A percentile compares a stretch with the other conserved stretches of the same genome.
Conservation (phyloP, 2,329 filamentous ascomycete species). For the Fusarium circinatum region DNA sequence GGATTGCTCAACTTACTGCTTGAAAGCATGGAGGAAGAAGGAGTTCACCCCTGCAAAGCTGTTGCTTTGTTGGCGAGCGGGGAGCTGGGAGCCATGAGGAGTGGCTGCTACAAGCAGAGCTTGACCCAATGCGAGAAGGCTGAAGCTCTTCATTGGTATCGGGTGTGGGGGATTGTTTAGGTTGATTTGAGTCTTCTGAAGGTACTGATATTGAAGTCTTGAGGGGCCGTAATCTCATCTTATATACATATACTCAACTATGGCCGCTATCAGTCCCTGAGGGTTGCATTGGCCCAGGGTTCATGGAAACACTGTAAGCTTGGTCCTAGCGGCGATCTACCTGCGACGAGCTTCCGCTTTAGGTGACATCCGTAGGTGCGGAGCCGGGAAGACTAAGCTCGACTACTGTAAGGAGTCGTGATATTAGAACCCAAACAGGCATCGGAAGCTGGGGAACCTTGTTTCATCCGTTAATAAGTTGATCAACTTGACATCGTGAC, state of each 20-base stretch:
- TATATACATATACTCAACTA: neutral
- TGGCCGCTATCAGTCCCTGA: accelerated
- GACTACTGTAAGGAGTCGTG: too few relatives aligned
- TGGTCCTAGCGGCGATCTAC: neutral
- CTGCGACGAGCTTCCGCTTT: neutral
- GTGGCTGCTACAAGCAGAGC: neutral
- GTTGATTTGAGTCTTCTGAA: accelerated
- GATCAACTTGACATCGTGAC: neutral
- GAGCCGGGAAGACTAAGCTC: neutral
- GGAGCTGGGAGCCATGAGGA: neutral
- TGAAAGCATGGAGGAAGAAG: neutral
- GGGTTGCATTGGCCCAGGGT: neutral
- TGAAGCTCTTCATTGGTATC: neutral
- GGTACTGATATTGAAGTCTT: neutral
- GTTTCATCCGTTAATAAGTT: accelerated
- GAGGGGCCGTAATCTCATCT: neutral
- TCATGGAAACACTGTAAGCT: accelerated
- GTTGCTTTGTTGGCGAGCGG: neutral
- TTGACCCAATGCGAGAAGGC: neutral
- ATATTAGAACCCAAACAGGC: neutral
- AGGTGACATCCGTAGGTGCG: accelerated
- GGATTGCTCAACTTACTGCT: neutral
- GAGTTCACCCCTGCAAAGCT: neutral
- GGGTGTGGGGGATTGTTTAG: too few relatives aligned
- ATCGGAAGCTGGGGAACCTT: neutral